Evolutionary conservation across 2,329 filamentous ascomycete genomes (phyloP).

Genomic region (Calonectria hongkongensis): DNA sequence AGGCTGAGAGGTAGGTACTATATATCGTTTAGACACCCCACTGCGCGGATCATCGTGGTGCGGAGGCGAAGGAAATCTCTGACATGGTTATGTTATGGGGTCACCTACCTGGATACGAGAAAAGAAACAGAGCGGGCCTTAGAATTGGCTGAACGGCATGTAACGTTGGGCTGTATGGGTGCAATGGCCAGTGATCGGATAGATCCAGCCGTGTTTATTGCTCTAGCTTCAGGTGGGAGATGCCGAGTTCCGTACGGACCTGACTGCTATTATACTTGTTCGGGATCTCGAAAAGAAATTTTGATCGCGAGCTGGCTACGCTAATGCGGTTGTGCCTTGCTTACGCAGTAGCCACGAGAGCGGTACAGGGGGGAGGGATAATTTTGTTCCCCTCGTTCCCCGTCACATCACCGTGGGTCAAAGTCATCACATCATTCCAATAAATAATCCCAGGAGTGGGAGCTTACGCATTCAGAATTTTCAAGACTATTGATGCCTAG

Average conservation of each 20-base stretch:
- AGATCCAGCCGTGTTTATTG: slow-evolving; percentile 23
- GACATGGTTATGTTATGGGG: background rate
- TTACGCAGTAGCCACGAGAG: slow-evolving; percentile 23
- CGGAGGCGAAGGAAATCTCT: slow-evolving; percentile 1
- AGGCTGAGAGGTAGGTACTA: background rate
- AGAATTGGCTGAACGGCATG: background rate
- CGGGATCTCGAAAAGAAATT: slow-evolving; percentile 17
- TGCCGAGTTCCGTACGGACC: slow-evolving; percentile 27
- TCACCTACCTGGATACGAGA: background rate
- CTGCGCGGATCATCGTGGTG: background rate
- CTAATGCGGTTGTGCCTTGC: slow-evolving; percentile 27
- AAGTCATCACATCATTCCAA: slow-evolving; percentile 16
- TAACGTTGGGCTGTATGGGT: slow-evolving; percentile 6
- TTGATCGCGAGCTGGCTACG: slow-evolving; percentile 4
- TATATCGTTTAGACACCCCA: slow-evolving; percentile 11
- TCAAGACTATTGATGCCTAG: slow-evolving; percentile 1
- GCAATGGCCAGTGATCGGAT: slow-evolving; percentile 26
- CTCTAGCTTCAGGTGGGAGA: slow-evolving; percentile 1
- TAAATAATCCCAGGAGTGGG: background rate
- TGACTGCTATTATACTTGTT: background rate
- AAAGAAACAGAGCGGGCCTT: background rate
- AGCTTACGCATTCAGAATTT: slow-evolving; percentile 9
- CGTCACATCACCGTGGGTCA: slow-evolving; percentile 21
- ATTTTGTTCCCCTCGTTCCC: slow-evolving; percentile 9
- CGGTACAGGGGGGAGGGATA: slow-evolving; percentile 21